Base-by-base conservation (phyloP, 495 filamentous ascomycete species). In the Xylaria sp. region DNA sequence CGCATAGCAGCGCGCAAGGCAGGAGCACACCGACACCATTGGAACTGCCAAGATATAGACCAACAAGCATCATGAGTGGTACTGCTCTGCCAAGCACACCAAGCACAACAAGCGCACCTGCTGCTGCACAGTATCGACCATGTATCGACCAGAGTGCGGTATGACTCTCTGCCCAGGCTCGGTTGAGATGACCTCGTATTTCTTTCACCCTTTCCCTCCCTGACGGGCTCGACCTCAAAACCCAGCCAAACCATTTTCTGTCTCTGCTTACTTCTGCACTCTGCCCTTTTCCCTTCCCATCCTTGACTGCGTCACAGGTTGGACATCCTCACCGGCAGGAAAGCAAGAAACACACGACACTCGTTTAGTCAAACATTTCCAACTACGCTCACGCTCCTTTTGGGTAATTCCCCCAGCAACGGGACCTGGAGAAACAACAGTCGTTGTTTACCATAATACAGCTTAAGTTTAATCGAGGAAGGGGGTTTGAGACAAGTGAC, bases 291-390 rank as follows among this genome's bases (percentile, higher is more conserved):
- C 61, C 40, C 44, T 21, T 19, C 61, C 41, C 43, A 58, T 14
- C 33, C 35, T 61, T 43, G 21, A 69, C 55, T 65, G 68, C 44
- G 57, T 70, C 71, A 72, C 62, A 72, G 73, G 72, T 69, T 77
- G 69, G 71, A 70, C 72, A 72, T 74, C 69, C 33, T 71, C 69
- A 71, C 73, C 68, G 58, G 68, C 70, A 70, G 73, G 69, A 72
- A 72, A 73, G 70, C 40, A 29, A 70, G 68, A 72, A 75, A 43
- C 62, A 59, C 15, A 69, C 64, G 68, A 74, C 52, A 73, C 64
- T 68, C 63, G 61, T 77, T 69, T 44, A 63, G 48, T 68, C 69
- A 31, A 29, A 48, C 43, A 31, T 52, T 48, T 43, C 61, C 33
- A 70, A 50, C 57, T 44, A 46, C 19, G 31, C 26, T 9, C 50